These are phyloP conservation scores for Cupressus sempervirens DNA, from an alignment of 75 land plant genomes.

Conservation along the genomic window DNA sequence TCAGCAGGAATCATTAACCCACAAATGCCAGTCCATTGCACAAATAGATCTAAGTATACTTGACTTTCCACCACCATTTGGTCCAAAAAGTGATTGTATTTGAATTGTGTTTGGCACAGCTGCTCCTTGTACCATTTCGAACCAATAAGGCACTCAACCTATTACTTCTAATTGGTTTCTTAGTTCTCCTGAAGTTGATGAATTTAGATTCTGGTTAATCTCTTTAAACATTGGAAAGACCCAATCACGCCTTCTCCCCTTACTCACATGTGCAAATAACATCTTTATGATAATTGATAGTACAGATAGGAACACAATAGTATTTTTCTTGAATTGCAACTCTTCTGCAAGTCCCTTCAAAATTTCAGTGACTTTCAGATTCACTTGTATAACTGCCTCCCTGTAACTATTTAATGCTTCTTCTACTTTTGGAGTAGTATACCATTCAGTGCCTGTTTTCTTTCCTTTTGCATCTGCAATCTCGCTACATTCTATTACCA, in stretches of 20 bases:
- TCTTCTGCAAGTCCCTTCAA: too few species aligned
- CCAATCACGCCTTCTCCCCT: slow-evolving; percentile 86
- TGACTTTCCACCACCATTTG: slow-evolving; percentile 99
- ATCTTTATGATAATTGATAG: too few species aligned
- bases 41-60: slow-evolving; percentile 89
- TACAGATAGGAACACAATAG: too few species aligned
- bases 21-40: slow-evolving; percentile 94
- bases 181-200: slow-evolving; percentile 1
- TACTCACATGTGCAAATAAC: too few species aligned
- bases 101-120: slow-evolving; percentile 65
- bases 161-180: slow-evolving; percentile 30
- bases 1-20: slow-evolving; percentile 95
- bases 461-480: too few species aligned
- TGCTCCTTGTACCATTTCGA: slow-evolving; percentile 52
- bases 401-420: too few species aligned
- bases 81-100: slow-evolving; percentile 85
- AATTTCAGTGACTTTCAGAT: too few species aligned
- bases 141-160: slow-evolving; percentile 87
- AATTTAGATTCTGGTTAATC: slow-evolving; percentile 1
- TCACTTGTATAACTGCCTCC: too few species aligned
- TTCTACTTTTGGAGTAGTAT: too few species aligned
- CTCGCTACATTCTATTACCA: too few species aligned
- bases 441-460: too few species aligned
- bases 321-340: too few species aligned
- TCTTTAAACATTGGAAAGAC: slow-evolving; percentile 54